These are phyloP conservation scores for Salix arbutifolia DNA, from an alignment of 345 rosid genomes.

Conservation along the genomic window DNA sequence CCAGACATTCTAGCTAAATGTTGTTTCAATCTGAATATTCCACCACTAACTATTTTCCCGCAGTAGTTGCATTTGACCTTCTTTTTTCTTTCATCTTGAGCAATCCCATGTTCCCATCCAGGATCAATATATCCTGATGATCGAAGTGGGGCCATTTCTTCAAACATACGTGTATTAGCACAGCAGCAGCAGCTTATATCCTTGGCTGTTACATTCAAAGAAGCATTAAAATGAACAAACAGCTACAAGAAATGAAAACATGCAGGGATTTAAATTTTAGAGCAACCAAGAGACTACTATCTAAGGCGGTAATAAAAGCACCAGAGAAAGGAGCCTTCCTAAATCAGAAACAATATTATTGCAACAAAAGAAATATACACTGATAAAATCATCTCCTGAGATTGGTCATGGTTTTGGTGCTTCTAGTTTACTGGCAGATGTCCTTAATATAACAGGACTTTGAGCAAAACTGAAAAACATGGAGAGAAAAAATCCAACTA, in stretches of 20 bases:
- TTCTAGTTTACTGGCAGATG: neutral
- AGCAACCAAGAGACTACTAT: neutral
- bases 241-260: neutral
- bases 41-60: constrained; percentile 80
- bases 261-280: neutral
- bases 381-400: neutral
- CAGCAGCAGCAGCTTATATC: constrained; percentile 14
- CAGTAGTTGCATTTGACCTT: constrained; percentile 82
- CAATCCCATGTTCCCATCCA: constrained; percentile 83
- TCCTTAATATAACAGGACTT: neutral
- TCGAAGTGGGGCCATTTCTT: constrained; percentile 59
- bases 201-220: constrained; percentile 15
- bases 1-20: constrained; percentile 71
- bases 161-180: constrained; percentile 31
- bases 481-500: neutral
- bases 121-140: constrained; percentile 57
- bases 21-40: constrained; percentile 71
- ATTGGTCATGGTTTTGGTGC: neutral
- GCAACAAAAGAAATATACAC: neutral
- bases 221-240: neutral
- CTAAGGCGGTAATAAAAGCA: neutral
- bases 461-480: too few species aligned
- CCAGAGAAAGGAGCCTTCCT: neutral
- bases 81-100: constrained; percentile 75
- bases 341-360: neutral